phyloP scores from a whole-genome alignment of 495 filamentous ascomycete species.

The Trichoderma gamsii region DNA sequence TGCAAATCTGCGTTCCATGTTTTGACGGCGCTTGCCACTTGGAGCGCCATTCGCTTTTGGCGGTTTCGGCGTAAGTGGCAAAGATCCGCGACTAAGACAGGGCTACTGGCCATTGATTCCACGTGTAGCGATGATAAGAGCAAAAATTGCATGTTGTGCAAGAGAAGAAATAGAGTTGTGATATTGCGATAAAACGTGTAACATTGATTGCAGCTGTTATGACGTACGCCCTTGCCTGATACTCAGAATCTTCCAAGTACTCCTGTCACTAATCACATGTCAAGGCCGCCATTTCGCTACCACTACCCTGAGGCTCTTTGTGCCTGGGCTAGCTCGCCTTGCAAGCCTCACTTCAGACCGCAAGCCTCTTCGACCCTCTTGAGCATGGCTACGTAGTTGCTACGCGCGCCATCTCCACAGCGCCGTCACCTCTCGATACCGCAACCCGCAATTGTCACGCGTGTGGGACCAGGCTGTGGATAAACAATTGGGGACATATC shows the following conservation, averaged over 20 bases:
- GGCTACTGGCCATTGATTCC: not conserved
- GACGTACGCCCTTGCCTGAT: not conserved
- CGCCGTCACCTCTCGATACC: not conserved
- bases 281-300: not conserved
- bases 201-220: not conserved
- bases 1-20: not conserved
- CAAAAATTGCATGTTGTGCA: not conserved
- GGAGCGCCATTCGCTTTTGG: not conserved
- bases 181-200: not conserved
- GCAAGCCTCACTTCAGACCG: not conserved
- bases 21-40: not conserved
- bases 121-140: not conserved
- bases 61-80: not conserved
- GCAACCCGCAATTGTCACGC: not conserved
- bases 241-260: not conserved
- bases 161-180: not conserved
- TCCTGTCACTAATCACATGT: not conserved
- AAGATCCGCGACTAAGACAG: not conserved
- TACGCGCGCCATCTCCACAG: not conserved
- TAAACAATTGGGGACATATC: constrained; percentile 7
- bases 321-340: not conserved
- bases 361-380: not conserved
- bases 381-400: constrained; percentile 1
- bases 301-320: not conserved
- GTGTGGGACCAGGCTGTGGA: not conserved